Evolutionary conservation across 371 early-diverging fungal species (phyloP).

Genomic region (Syncephalastrum racemosum): DNA sequence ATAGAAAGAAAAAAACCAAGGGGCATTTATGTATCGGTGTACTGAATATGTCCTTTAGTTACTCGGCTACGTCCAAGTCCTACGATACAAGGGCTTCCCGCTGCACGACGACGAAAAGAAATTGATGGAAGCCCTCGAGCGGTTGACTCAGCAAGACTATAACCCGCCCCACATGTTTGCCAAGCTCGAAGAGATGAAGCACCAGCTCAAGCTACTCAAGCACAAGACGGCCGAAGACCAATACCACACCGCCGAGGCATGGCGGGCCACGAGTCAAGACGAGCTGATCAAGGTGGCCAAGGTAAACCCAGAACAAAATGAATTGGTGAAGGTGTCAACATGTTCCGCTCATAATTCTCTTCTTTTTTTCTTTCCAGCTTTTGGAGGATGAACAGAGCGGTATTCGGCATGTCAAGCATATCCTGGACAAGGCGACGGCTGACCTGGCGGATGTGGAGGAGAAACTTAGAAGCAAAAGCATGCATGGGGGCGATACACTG

Average conservation of each 20-base stretch:
- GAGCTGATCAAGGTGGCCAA: slow-evolving; percentile 16
- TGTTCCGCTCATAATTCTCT: background rate
- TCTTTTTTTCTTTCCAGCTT: slow-evolving; percentile 1
- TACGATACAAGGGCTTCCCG: slow-evolving; percentile 28
- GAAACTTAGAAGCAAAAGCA: no score
- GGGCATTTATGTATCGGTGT: background rate
- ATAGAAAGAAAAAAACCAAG: slow-evolving; percentile 1
- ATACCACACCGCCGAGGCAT: slow-evolving; percentile 8
- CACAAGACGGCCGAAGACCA: slow-evolving; percentile 1
- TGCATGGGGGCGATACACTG: no score
- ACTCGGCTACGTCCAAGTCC: slow-evolving; percentile 21
- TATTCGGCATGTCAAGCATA: no score
- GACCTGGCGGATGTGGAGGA: no score
- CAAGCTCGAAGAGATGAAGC: slow-evolving; percentile 14
- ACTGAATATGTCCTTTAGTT: slow-evolving; percentile 7
- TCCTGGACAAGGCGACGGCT: no score
- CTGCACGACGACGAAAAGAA: slow-evolving; percentile 18
- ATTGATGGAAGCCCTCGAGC: slow-evolving; percentile 14
- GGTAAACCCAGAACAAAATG: slow-evolving; percentile 8
- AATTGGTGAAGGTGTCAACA: background rate
- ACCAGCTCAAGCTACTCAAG: slow-evolving; percentile 9
- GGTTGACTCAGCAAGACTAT: slow-evolving; percentile 1
- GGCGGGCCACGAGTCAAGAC: slow-evolving; percentile 17
- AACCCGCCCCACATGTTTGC: slow-evolving; percentile 18
- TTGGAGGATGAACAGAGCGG: slow-evolving; percentile 4